phyloP scores from a whole-genome alignment of 208 protist species.

The Balamuthia mandrillaris region DNA sequence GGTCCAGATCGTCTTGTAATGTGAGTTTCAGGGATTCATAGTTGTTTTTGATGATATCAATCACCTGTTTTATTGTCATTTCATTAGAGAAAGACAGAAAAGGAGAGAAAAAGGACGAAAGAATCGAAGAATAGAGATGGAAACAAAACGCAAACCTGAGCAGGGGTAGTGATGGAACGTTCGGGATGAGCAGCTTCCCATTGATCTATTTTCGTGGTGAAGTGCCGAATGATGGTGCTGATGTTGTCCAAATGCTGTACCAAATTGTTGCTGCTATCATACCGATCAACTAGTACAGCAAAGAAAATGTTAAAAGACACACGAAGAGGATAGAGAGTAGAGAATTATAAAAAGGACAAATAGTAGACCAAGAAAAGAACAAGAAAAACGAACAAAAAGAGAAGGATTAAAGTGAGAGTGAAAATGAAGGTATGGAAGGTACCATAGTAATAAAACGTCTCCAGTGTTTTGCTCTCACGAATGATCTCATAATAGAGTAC shows the following conservation, averaged over 20 bases:
- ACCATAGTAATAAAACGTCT: conserved; percentile 50
- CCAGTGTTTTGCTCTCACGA: conserved; percentile 40
- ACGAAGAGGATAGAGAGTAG: neutral
- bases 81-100: neutral
- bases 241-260: conserved; percentile 10
- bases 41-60: conserved; percentile 45
- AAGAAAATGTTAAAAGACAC: too few relatives aligned
- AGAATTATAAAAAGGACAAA: neutral
- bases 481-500: conserved; percentile 33
- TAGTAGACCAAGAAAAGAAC: neutral
- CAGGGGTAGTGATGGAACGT: neutral
- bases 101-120: neutral
- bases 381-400: too few relatives aligned
- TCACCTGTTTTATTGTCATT: conserved; percentile 4
- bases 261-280: neutral
- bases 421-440: neutral
- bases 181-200: neutral
- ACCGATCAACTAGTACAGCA: conserved; percentile 3
- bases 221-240: conserved; percentile 19
- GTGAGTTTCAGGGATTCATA: conserved; percentile 46
- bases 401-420: neutral
- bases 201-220: conserved; percentile 19
- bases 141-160: neutral
- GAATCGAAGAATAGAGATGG: neutral
- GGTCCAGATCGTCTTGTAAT: conserved; percentile 47